Evolutionary conservation across 1,284 basidiomycete genomes (phyloP).

Genomic region (Trametes versicolor): DNA sequence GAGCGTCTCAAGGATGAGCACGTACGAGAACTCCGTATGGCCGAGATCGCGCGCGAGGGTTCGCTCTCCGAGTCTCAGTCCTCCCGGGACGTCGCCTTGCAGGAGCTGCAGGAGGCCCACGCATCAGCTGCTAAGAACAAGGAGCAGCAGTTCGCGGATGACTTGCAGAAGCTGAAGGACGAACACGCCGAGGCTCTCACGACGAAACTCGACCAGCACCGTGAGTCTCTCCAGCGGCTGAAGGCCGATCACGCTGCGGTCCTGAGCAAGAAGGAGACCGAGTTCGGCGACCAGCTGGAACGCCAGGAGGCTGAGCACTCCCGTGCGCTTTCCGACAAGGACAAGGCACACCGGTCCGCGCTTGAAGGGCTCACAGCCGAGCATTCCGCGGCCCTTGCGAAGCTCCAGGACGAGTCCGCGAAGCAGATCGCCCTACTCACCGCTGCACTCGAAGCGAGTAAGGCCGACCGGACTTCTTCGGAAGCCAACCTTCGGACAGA

Average conservation of each 20-base stretch:
- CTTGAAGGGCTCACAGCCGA: conserved; percentile 51
- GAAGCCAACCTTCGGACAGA: conserved; percentile 55
- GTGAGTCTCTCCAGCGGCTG: conserved; percentile 51
- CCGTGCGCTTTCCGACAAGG: conserved; percentile 59
- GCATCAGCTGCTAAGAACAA: conserved; percentile 68
- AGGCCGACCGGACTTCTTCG: conserved; percentile 54
- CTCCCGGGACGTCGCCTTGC: conserved; percentile 65
- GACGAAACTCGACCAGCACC: conserved; percentile 68
- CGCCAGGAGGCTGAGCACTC: conserved; percentile 66
- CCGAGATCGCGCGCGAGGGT: conserved; percentile 78
- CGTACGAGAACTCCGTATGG: conserved; percentile 69
- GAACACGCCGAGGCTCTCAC: conserved; percentile 63
- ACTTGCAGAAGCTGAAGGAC: conserved; percentile 69
- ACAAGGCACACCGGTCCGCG: conserved; percentile 60
- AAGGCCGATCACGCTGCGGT: conserved; percentile 66
- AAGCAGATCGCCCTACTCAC: conserved; percentile 62
- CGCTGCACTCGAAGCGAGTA: conserved; percentile 53
- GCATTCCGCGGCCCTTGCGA: conserved; percentile 51
- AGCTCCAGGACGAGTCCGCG: conserved; percentile 60
- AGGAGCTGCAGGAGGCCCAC: conserved; percentile 75
- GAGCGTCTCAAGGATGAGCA: conserved; percentile 80
- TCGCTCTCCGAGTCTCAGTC: conserved; percentile 77
- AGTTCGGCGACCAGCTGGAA: conserved; percentile 68
- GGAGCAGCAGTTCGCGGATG: conserved; percentile 68
- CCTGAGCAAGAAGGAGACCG: conserved; percentile 66